Conservation (phyloP, 2,329 filamentous ascomycete genomes). For the Aspergillus pseudonomiae region DNA sequence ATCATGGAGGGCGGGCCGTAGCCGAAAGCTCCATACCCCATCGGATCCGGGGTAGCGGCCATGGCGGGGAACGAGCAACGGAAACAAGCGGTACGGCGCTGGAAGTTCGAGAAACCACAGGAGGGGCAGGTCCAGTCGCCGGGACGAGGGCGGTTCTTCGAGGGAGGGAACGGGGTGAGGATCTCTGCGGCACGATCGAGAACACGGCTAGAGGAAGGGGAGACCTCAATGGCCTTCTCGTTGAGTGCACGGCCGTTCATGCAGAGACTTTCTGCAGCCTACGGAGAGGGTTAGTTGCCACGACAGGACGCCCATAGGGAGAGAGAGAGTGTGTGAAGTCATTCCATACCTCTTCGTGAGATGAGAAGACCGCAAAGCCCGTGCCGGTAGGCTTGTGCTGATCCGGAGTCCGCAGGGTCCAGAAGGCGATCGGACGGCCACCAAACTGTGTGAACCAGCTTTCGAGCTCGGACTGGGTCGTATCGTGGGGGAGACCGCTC, state of each 20-base stretch:
- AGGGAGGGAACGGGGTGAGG: constrained; percentile 93
- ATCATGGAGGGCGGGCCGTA: constrained; percentile 75
- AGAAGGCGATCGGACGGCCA: too few species aligned
- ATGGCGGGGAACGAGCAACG: constrained; percentile 98
- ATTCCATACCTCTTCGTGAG: too few species aligned
- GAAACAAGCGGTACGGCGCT: constrained; percentile 97
- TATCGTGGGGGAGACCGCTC: too few species aligned
- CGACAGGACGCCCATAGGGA: too few species aligned
- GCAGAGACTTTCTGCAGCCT: constrained; percentile 92
- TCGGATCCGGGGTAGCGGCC: constrained; percentile 74
- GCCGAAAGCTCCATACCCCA: constrained; percentile 65
- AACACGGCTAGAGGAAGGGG: constrained; percentile 93
- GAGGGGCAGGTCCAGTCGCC: constrained; percentile 99
- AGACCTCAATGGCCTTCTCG: constrained; percentile 98
- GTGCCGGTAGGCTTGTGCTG: too few species aligned
- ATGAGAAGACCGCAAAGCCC: too few species aligned
- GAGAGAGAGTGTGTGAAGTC: too few species aligned
- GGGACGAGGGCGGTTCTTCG: constrained; percentile 95
- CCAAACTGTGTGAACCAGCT: too few species aligned
- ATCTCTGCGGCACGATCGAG: constrained; percentile 95
- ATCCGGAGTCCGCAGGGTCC: too few species aligned
- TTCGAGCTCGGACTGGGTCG: too few species aligned
- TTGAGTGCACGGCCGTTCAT: constrained; percentile 99
- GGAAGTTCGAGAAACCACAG: constrained; percentile 99
- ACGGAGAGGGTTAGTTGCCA: too few species aligned